Base-by-base conservation (phyloP, 306 rosid species). In the Vicia sativa region DNA sequence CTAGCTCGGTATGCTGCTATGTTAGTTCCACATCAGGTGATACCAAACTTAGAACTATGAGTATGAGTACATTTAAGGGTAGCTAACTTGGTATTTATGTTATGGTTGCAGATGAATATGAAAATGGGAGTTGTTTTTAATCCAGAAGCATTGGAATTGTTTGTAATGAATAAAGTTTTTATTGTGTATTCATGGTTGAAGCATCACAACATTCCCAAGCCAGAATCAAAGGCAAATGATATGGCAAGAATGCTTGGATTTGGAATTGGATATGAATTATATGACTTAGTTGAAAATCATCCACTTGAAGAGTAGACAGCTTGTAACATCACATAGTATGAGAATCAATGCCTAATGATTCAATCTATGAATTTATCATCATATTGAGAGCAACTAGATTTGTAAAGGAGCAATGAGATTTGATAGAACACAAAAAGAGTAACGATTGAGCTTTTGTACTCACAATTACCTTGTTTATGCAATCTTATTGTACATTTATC, bases 191-290 rank as follows among this genome's bases (percentile, higher is more conserved):
- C 85, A 35, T 92, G 98, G 98, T 77, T 92, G 86, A 90, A 84
- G 90, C 82, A 82, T 77, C 93, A 88, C 74, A 63, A 80, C 73
- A 82, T 87, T 77, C 91, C 98, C 25, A 87, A 84, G 76, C 89
- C 98, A 59, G 79, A 85, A 78, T 31, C 83, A 76, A 92, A 85
- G 87, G 57, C 88, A 19, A 77, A 79, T 79, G 87, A 90, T 78
- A 92, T 92, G 98, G 98, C 98, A 71, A 84, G 87, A 74, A 90
- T 92, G 98, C 96, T 90, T 72, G 98, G 98, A n/a, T 92, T 92
- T 48, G 89, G 86, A 16, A 90, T 92, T 75, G 98, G 95, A 13
- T 83, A 86, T 74, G 98, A 88, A 26, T 86, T 92, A 9, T 90
- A 78, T 55, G 90, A 92, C 81, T 66, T 88, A 54, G 73, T 88